phyloP scores from a whole-genome alignment of 177 flowering plant genomes.

The Telopea speciosissima region DNA sequence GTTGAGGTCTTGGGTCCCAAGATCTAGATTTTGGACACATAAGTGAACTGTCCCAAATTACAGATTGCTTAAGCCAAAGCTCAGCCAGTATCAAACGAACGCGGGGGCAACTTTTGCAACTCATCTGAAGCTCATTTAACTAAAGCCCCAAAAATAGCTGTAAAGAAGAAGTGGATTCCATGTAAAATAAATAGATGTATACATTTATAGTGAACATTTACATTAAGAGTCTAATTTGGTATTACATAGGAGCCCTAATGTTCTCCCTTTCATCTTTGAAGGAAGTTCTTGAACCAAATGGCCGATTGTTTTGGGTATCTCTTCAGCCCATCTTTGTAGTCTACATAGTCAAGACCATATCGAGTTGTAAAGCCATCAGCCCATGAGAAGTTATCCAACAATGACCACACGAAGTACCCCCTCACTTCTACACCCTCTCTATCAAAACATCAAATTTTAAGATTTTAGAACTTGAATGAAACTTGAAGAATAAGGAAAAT shows the following conservation, averaged over 20 bases:
- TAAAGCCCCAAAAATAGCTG: no score
- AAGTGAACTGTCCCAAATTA: no score
- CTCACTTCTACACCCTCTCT: constrained; percentile 31
- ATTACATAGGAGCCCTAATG: neutral
- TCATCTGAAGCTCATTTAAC: no score
- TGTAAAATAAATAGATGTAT: no score
- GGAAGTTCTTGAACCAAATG: constrained; percentile 15
- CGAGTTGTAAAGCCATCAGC: constrained; percentile 7
- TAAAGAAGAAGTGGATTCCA: no score
- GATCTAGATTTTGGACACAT: no score
- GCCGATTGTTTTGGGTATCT: constrained; percentile 14
- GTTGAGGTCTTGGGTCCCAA: no score
- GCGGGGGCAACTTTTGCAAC: no score
- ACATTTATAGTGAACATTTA: no score
- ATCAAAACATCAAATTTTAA: neutral
- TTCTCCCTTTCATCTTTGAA: neutral
- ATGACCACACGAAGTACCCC: constrained; percentile 32
- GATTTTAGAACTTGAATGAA: neutral
- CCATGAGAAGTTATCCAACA: constrained; percentile 36
- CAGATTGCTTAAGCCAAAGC: no score
- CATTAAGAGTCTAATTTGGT: no score
- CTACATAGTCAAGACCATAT: constrained; percentile 14
- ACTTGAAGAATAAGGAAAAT: neutral
- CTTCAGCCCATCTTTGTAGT: constrained; percentile 10
- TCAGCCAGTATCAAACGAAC: no score